Conservation (phyloP, 1,139 yeast species). For the Candida sojae region DNA sequence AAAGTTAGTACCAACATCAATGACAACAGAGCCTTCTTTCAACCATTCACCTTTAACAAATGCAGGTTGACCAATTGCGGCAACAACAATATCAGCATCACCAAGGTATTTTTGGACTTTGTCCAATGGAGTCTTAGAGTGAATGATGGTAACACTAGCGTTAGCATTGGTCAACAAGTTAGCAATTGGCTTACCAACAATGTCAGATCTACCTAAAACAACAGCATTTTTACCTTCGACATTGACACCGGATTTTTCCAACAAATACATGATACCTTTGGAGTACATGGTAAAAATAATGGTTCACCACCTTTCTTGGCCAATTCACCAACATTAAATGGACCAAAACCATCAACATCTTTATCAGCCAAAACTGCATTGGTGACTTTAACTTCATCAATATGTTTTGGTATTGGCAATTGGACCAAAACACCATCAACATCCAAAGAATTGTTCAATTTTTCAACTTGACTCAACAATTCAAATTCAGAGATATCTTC, state of each 20-base stretch:
- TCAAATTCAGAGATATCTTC: constrained; percentile 60
- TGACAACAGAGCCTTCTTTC: constrained; percentile 79
- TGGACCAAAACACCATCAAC: constrained; percentile 93
- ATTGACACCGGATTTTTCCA: constrained; percentile 61
- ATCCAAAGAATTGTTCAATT: constrained; percentile 62
- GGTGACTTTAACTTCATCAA: constrained; percentile 79
- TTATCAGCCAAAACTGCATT: constrained; percentile 73
- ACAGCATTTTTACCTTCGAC: constrained; percentile 85
- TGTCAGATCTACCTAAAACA: constrained; percentile 93
- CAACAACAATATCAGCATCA: constrained; percentile 86
- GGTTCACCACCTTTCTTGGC: constrained; percentile 90
- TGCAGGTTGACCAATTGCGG: constrained; percentile 85
- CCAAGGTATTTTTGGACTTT: constrained; percentile 61
- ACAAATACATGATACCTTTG: constrained; percentile 82
- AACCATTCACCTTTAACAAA: constrained; percentile 90
- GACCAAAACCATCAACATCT: constrained; percentile 97
- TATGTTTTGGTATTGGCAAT: constrained; percentile 82
- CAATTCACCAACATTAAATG: constrained; percentile 87
- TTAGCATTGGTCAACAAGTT: constrained; percentile 75
- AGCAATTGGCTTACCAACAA: constrained; percentile 94
- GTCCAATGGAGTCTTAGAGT: constrained; percentile 63
- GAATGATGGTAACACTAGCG: constrained; percentile 85
- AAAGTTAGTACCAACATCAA: constrained; percentile 96
- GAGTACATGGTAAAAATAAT: constrained; percentile 89
- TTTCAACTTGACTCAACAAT: constrained; percentile 58